phyloP scores from a whole-genome alignment of 441 rosid species.

The Erodium moschatum region DNA sequence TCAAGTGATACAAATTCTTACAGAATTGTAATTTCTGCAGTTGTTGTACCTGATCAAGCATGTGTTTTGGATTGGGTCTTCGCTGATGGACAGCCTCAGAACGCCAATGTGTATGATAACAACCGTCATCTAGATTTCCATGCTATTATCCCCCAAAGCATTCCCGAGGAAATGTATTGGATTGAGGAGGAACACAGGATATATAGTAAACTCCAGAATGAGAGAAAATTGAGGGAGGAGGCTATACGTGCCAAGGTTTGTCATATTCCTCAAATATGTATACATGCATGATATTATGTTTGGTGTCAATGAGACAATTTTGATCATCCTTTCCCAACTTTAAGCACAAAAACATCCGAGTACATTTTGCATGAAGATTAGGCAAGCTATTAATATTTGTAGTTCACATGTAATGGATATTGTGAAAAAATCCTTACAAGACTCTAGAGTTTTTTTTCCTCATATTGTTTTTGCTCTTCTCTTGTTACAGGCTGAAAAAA shows the following conservation, averaged over 20 bases:
- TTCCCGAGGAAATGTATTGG: slow-evolving; percentile 56
- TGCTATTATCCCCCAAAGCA: slow-evolving; percentile 47
- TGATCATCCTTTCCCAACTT: background rate
- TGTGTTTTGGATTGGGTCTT: slow-evolving; percentile 83
- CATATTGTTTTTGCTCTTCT: slow-evolving; percentile 19
- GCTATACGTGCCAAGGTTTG: slow-evolving; percentile 68
- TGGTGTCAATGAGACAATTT: background rate
- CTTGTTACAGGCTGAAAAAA: slow-evolving; percentile 50
- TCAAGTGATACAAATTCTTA: slow-evolving; percentile 11
- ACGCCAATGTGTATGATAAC: slow-evolving; percentile 66
- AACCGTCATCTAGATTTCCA: slow-evolving; percentile 68
- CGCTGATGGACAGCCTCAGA: slow-evolving; percentile 78
- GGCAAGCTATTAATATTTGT: slow-evolving; percentile 2
- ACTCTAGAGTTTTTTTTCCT: background rate
- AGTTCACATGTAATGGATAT: background rate
- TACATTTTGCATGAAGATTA: slow-evolving; percentile 3
- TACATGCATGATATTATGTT: background rate
- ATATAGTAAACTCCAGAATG: slow-evolving; percentile 54
- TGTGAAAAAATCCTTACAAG: slow-evolving; percentile 15
- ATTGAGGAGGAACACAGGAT: slow-evolving; percentile 59
- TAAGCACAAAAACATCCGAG: slow-evolving; percentile 5
- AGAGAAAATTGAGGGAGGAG: slow-evolving; percentile 62
- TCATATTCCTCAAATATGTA: slow-evolving; percentile 7
- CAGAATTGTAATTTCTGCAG: slow-evolving; percentile 35
- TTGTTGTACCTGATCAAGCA: slow-evolving; percentile 55